These are phyloP conservation scores for Scolecobasidium constrictum DNA, from an alignment of 2,329 filamentous ascomycete species.

Conservation along the genomic window DNA sequence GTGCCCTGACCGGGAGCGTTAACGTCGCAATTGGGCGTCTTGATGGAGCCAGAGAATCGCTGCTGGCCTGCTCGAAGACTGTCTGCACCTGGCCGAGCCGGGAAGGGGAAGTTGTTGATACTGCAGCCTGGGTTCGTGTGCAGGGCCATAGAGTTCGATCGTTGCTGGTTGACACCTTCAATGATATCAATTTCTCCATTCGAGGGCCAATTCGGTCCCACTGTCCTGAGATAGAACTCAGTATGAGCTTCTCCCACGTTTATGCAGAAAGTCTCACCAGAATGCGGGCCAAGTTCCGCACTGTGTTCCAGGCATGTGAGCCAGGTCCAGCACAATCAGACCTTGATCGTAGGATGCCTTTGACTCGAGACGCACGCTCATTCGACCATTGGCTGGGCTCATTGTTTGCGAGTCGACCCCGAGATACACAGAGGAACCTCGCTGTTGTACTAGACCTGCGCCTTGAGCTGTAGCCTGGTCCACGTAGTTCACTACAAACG, in stretches of 20 bases:
- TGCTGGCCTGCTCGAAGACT: conserved; percentile 21
- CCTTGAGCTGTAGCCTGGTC: conserved; percentile 25
- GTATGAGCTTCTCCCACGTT: neutral
- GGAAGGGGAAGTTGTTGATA: too few species aligned
- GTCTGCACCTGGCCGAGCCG: conserved; percentile 16
- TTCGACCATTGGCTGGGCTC: conserved; percentile 27
- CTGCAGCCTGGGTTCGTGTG: conserved; percentile 35
- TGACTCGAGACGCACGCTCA: conserved; percentile 36
- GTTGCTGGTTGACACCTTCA: conserved; percentile 34
- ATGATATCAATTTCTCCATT: conserved; percentile 32
- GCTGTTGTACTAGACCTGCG: conserved; percentile 30
- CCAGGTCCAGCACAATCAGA: conserved; percentile 38
- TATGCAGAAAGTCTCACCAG: conserved; percentile 1
- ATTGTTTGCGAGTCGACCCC: conserved; percentile 32
- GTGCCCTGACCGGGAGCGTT: conserved; percentile 25
- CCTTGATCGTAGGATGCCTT: conserved; percentile 36
- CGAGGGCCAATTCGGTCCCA: conserved; percentile 20
- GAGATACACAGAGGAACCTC: conserved; percentile 22
- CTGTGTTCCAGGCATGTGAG: conserved; percentile 38
- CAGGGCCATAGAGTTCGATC: conserved; percentile 34
- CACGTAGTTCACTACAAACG: conserved; percentile 24
- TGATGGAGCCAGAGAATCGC: conserved; percentile 38
- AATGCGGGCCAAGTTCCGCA: conserved; percentile 43
- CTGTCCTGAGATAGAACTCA: conserved; percentile 21
- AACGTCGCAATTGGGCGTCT: conserved; percentile 39